Percentiles rank a stretch among this genome's conserved stretches.
phyloP scores from a whole-genome alignment of 345 rosid species.

The Brassica napus region Da-Ae NC_063441.1:1207501-1208000 shows the following conservation, averaged over 20 bases:
- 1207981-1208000: slow-evolving; percentile 32
- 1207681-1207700: background rate
- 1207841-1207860: slow-evolving; percentile 9
- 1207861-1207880: slow-evolving; percentile 13
- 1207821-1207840: slow-evolving; percentile 35
- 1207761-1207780: background rate
- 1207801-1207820: slow-evolving; percentile 14
- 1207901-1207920: slow-evolving; percentile 12
- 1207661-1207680: background rate
- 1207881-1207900: slow-evolving; percentile 40
- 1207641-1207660: background rate
- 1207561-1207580: background rate
- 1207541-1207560: too few relatives aligned
- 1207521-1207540: too few relatives aligned
- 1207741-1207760: background rate
- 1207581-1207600: background rate
- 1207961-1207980: slow-evolving; percentile 28
- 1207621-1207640: background rate
- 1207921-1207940: slow-evolving; percentile 34
- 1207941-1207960: slow-evolving; percentile 41
- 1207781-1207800: slow-evolving; percentile 20
- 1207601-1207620: background rate
- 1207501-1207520: too few relatives aligned
- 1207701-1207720: background rate
- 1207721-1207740: too few relatives aligned